Evolutionary conservation across 192 early-diverging fungal species (phyloP).

Genomic region (Gaertneriomyces semiglobifer): DNA sequence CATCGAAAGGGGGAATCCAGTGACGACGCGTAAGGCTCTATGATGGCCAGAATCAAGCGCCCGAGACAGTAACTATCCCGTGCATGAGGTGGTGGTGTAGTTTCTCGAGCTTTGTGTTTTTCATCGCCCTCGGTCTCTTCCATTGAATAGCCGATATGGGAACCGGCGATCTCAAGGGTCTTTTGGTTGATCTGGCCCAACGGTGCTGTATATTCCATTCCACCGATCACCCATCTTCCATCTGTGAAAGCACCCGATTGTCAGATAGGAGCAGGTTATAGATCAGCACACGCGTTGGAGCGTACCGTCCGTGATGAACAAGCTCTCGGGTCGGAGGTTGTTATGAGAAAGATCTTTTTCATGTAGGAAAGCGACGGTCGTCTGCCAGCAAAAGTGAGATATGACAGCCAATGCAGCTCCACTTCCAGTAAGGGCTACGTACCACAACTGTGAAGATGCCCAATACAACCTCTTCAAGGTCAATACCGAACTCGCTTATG

Average conservation of each 20-base stretch:
- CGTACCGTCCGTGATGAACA: constrained; percentile 27
- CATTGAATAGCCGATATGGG: too few relatives aligned
- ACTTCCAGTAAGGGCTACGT: neutral
- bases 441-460: constrained; percentile 34
- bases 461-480: constrained; percentile 31
- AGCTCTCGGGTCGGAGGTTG: constrained; percentile 35
- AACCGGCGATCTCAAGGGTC: too few relatives aligned
- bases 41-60: constrained; percentile 23
- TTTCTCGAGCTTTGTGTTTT: too few relatives aligned
- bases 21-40: constrained; percentile 18
- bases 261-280: neutral
- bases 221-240: constrained; percentile 34
- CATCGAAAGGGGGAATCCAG: constrained; percentile 24
- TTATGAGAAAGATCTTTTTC: constrained; percentile 37
- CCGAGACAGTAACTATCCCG: constrained; percentile 36
- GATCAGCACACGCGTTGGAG: neutral
- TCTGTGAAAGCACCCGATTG: neutral
- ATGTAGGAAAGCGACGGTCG: constrained; percentile 40
- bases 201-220: constrained; percentile 27
- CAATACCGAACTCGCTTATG: neutral
- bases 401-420: too few relatives aligned
- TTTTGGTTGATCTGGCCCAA: too few relatives aligned
- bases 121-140: too few relatives aligned
- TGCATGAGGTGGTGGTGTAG: constrained; percentile 9
- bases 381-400: constrained; percentile 17